phyloP scores from a whole-genome alignment of 768 basidiomycete species.

The Ramaria sp. region DNA sequence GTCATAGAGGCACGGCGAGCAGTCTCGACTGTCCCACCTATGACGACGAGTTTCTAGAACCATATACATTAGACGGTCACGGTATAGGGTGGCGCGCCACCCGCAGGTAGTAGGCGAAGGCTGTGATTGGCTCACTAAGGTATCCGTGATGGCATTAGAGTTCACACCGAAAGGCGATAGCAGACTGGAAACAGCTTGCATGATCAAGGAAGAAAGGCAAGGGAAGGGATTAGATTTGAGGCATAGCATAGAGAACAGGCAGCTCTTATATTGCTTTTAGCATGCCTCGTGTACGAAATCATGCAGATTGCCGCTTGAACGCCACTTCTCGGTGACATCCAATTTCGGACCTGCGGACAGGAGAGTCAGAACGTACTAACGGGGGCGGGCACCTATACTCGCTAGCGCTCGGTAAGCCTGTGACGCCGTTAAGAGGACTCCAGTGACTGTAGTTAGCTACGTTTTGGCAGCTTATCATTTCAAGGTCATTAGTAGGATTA shows the following conservation, averaged over 20 bases:
- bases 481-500: too few relatives aligned
- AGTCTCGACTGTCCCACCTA: slow-evolving; percentile 83
- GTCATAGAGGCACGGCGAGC: slow-evolving; percentile 71
- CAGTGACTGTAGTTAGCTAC: too few relatives aligned
- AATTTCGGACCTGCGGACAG: not conserved
- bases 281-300: slow-evolving; percentile 11
- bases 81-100: not conserved
- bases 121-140: slow-evolving; percentile 39
- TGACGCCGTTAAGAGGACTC: not conserved
- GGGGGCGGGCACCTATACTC: not conserved
- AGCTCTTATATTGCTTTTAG: slow-evolving; percentile 2
- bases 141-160: slow-evolving; percentile 66
- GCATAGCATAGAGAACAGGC: not conserved
- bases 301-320: slow-evolving; percentile 8
- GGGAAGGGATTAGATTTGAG: not conserved
- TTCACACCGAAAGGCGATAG: slow-evolving; percentile 62
- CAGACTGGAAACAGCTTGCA: slow-evolving; percentile 64
- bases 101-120: not conserved
- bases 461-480: too few relatives aligned
- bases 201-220: slow-evolving; percentile 18
- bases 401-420: not conserved
- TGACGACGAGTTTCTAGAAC: slow-evolving; percentile 77
- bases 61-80: not conserved
- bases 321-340: not conserved
- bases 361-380: not conserved